phyloP scores from a whole-genome alignment of 129 eudicot species.

The Arctium lappa region DNA sequence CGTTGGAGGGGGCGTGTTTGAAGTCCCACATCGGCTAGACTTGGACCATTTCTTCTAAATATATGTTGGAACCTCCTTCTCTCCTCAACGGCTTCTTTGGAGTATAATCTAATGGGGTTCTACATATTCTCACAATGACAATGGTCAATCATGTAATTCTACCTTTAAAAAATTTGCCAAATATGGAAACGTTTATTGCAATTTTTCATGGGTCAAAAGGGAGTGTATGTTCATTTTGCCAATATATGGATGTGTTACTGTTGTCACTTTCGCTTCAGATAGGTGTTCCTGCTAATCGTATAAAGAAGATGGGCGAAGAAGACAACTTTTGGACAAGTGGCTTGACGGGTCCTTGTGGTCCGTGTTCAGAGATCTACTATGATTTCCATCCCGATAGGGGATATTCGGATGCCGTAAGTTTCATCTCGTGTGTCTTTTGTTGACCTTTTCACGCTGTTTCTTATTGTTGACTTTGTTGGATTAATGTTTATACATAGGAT shows the following conservation, averaged over 20 bases:
- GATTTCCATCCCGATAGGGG: constrained; percentile 91
- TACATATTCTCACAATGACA: too few relatives aligned
- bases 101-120: too few relatives aligned
- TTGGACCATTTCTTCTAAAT: too few relatives aligned
- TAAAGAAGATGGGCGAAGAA: constrained; percentile 91
- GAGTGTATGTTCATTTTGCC: background rate
- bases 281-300: constrained; percentile 78
- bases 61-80: too few relatives aligned
- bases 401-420: constrained; percentile 56
- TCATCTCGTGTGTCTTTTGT: background rate
- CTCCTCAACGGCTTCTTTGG: too few relatives aligned
- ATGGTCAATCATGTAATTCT: too few relatives aligned
- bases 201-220: background rate
- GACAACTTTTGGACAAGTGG: constrained; percentile 99
- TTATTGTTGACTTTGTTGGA: background rate
- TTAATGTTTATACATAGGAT: constrained; percentile 50
- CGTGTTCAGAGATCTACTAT: constrained; percentile 95
- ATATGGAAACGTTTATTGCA: background rate
- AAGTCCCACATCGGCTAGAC: too few relatives aligned
- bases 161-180: background rate
- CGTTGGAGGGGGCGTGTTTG: too few relatives aligned
- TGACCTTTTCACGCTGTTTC: constrained; percentile 3
- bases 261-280: constrained; percentile 46
- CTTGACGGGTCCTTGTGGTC: constrained; percentile 95
- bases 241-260: background rate